These are phyloP conservation scores for Mycena vulgaris DNA, from an alignment of 768 basidiomycete species.

Conservation along the genomic window DNA sequence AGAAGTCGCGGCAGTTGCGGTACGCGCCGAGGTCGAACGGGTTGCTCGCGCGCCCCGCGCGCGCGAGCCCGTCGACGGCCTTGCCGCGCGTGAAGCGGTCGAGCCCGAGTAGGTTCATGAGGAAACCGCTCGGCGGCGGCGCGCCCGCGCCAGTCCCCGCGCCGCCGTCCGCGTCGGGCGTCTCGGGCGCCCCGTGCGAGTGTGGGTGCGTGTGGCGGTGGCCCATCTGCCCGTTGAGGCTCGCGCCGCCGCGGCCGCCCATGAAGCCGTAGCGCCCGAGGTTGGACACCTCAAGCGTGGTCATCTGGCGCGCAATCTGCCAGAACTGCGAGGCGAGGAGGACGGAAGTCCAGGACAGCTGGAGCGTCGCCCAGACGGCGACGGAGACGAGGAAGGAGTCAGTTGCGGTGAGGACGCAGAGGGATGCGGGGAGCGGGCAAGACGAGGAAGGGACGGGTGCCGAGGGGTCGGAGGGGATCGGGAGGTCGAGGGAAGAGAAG, in stretches of 20 bases:
- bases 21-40: constrained; percentile 91
- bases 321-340: constrained; percentile 90
- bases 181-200: constrained; percentile 44
- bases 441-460: constrained; percentile 64
- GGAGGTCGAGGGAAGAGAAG: constrained; percentile 63
- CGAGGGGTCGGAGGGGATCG: constrained; percentile 42
- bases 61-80: constrained; percentile 88
- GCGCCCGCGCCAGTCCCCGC: constrained; percentile 60
- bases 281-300: constrained; percentile 95
- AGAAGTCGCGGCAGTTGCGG: constrained; percentile 94
- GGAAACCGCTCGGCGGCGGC: constrained; percentile 75
- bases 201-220: constrained; percentile 69
- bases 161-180: constrained; percentile 64
- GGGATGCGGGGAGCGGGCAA: constrained; percentile 75
- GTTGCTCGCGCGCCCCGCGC: constrained; percentile 84
- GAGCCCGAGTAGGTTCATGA: constrained; percentile 93
- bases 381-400: constrained; percentile 92
- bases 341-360: constrained; percentile 94
- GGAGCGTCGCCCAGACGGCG: constrained; percentile 89
- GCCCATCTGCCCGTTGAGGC: constrained; percentile 82
- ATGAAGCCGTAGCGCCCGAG: constrained; percentile 96
- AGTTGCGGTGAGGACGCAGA: constrained; percentile 80
- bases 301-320: constrained; percentile 96
- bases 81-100: constrained; percentile 95
- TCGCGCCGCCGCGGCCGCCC: constrained; percentile 89